phyloP scores from a whole-genome alignment of 2,329 filamentous ascomycete genomes.

The Fusarium compactum region DNA sequence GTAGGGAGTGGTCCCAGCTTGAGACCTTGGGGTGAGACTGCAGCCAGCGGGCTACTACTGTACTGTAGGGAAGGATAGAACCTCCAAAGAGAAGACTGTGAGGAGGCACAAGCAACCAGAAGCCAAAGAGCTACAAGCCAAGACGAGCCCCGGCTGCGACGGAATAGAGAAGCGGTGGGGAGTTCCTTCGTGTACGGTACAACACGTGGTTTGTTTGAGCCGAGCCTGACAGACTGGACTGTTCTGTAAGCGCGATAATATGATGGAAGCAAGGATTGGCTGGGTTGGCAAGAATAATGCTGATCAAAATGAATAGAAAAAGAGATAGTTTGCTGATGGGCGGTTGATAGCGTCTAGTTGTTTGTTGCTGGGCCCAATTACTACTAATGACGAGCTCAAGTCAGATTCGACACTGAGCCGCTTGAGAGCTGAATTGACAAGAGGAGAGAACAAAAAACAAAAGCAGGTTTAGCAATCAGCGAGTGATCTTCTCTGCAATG shows the following conservation, averaged over 20 bases:
- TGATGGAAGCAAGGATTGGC: slow-evolving; percentile 31
- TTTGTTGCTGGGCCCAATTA: neutral
- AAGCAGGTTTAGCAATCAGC: slow-evolving; percentile 24
- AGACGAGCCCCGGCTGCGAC: slow-evolving; percentile 29
- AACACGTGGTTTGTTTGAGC: slow-evolving; percentile 42
- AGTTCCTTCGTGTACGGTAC: slow-evolving; percentile 15
- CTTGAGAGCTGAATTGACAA: neutral
- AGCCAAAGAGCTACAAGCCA: neutral
- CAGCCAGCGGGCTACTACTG: slow-evolving; percentile 13
- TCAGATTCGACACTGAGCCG: neutral
- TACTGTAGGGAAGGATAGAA: neutral
- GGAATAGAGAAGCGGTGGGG: slow-evolving; percentile 35
- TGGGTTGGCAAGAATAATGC: neutral
- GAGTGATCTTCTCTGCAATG: neutral
- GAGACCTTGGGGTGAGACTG: slow-evolving; percentile 26
- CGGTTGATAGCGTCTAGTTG: slow-evolving; percentile 3
- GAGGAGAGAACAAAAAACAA: neutral
- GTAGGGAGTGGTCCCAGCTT: slow-evolving; percentile 28
- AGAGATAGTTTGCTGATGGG: slow-evolving; percentile 28
- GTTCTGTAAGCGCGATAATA: slow-evolving; percentile 18
- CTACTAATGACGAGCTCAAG: slow-evolving; percentile 1
- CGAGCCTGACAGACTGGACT: neutral
- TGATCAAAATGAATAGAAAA: slow-evolving; percentile 31
- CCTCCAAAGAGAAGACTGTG: slow-evolving; percentile 2
- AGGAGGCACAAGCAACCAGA: slow-evolving; percentile 24